A percentile compares a stretch with the other conserved stretches of the same genome.
These are phyloP conservation scores for Xerocomellus dryophilus DNA, from an alignment of 768 basidiomycete genomes.

Conservation along the genomic window DNA sequence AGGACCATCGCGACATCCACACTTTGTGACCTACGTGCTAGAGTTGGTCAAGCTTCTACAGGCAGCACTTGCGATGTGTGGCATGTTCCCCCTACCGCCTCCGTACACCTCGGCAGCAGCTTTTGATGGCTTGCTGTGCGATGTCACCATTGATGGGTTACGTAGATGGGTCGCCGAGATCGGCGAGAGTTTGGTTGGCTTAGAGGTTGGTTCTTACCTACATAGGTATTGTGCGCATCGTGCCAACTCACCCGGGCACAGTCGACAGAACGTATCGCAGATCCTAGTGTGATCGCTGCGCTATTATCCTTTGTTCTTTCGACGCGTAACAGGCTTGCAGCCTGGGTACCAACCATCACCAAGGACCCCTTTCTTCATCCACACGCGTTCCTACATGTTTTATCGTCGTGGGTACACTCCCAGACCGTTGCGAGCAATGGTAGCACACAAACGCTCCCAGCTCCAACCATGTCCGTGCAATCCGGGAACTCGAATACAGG, in stretches of 20 bases:
- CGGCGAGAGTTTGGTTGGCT: conserved; percentile 55
- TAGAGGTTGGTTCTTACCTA: conserved; percentile 46
- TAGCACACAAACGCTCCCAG: conserved; percentile 29
- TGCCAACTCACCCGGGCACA: conserved; percentile 25
- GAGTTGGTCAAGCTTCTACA: conserved; percentile 77
- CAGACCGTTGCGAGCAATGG: conserved; percentile 15
- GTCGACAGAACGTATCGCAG: conserved; percentile 71
- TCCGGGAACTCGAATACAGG: conserved; percentile 13
- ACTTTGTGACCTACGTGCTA: conserved; percentile 66
- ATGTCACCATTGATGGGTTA: conserved; percentile 70
- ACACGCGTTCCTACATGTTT: conserved; percentile 48
- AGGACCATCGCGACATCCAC: conserved; percentile 27
- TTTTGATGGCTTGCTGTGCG: conserved; percentile 73
- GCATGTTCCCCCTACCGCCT: conserved; percentile 46
- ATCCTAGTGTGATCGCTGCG: conserved; percentile 68
- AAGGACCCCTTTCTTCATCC: conserved; percentile 82
- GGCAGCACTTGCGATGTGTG: conserved; percentile 66
- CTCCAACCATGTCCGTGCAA: conserved; percentile 25
- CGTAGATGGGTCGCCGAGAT: conserved; percentile 64
- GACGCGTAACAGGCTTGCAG: conserved; percentile 66
- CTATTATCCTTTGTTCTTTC: conserved; percentile 67
- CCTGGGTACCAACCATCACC: conserved; percentile 48
- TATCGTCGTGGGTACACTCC: conserved; percentile 34
- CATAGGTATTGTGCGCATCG: not conserved
- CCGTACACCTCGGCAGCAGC: conserved; percentile 7